A percentile compares a stretch with the other conserved stretches of the same genome.
Evolutionary conservation across 2,329 filamentous ascomycete species (phyloP).

Genomic region (Aureobasidium pullulans): DNA sequence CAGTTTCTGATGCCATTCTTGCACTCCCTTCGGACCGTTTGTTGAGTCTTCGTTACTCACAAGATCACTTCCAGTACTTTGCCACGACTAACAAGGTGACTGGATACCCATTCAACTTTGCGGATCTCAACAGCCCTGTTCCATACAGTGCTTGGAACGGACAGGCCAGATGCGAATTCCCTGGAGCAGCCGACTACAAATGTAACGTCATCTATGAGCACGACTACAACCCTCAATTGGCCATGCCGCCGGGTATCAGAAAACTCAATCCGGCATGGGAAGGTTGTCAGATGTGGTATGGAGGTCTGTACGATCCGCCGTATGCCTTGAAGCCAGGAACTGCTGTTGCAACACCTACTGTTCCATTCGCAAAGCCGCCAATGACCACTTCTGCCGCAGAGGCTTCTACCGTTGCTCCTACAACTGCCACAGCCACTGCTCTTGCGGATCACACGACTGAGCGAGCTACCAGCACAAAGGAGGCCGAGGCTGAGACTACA

Average conservation of each 20-base stretch:
- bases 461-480: neutral
- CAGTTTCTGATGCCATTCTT: conserved; percentile 21
- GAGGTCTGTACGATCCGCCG: conserved; percentile 26
- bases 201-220: conserved; percentile 23
- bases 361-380: conserved; percentile 2
- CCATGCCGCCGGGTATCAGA: conserved; percentile 24
- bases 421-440: conserved; percentile 18
- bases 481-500: neutral
- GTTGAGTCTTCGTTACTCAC: conserved; percentile 23
- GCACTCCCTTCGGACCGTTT: conserved; percentile 24
- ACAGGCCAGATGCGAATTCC: conserved; percentile 18
- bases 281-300: conserved; percentile 24
- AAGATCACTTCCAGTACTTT: conserved; percentile 22
- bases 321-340: conserved; percentile 18
- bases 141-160: conserved; percentile 25
- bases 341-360: conserved; percentile 16
- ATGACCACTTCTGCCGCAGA: conserved; percentile 13
- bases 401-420: conserved; percentile 13
- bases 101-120: conserved; percentile 24
- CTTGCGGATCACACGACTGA: conserved; percentile 2
- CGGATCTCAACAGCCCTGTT: conserved; percentile 24
- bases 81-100: conserved; percentile 20
- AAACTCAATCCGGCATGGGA: conserved; percentile 21
- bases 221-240: conserved; percentile 21
- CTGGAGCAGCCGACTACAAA: conserved; percentile 7